Conservation (phyloP, 257 asterid species). For the Fraxinus cuspidata region DNA sequence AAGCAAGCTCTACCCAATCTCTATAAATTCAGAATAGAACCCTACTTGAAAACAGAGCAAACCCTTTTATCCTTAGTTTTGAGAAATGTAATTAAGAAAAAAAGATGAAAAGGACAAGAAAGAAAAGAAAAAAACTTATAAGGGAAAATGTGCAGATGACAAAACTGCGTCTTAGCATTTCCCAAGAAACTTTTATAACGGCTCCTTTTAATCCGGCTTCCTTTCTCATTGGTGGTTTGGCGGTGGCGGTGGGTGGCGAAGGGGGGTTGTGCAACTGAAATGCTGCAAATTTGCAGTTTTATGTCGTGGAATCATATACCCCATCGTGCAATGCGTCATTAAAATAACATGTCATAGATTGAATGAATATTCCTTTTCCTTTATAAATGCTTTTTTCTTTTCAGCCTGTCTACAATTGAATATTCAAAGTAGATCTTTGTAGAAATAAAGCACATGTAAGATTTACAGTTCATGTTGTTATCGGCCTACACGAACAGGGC, state of each 20-base stretch:
- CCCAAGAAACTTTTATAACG: constrained; percentile 28
- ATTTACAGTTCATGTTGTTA: not conserved
- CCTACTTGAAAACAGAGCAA: not conserved
- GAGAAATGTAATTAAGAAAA: not conserved
- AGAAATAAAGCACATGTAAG: not conserved
- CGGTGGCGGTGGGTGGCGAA: not conserved
- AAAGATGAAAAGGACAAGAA: constrained; percentile 1
- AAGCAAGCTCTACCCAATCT: not conserved
- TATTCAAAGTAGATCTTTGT: not conserved
- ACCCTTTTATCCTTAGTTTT: too few species aligned
- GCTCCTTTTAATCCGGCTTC: constrained; percentile 28
- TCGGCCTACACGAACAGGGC: too few species aligned
- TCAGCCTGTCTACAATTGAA: not conserved
- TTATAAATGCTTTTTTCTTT: not conserved
- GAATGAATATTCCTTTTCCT: not conserved
- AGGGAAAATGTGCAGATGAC: constrained; percentile 34
- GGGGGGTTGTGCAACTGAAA: not conserved
- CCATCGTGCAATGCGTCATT: not conserved
- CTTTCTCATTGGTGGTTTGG: not conserved
- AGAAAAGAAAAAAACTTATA: constrained; percentile 10
- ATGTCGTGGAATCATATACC: not conserved
- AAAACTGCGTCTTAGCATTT: constrained; percentile 26
- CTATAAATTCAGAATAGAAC: not conserved
- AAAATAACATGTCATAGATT: not conserved
- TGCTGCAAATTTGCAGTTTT: not conserved